A percentile compares a stretch with the other conserved stretches of the same genome.
phyloP scores from a whole-genome alignment of 2,329 filamentous ascomycete species.

The Trichoderma brevicompactum region DNA sequence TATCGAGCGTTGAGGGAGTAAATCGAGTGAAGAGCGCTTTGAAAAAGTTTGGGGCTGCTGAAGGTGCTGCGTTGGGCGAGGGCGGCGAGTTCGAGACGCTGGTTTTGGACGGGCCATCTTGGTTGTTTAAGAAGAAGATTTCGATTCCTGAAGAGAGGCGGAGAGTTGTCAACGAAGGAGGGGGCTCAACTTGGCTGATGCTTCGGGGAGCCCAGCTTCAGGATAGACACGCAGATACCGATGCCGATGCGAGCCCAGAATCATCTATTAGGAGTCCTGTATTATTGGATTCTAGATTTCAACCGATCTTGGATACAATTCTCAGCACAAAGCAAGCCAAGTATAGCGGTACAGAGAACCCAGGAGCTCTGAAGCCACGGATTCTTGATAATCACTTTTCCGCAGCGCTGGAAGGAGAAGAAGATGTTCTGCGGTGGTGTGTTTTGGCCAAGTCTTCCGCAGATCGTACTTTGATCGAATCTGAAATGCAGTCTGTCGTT shows the following conservation, averaged over 20 bases:
- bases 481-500: conserved; percentile 55
- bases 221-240: conserved; percentile 42
- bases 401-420: conserved; percentile 22
- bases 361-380: background rate
- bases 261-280: conserved; percentile 59
- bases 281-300: conserved; percentile 68
- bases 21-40: conserved; percentile 57
- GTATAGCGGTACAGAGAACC: background rate
- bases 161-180: conserved; percentile 66
- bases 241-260: conserved; percentile 27
- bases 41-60: conserved; percentile 67
- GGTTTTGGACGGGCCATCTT: conserved; percentile 76
- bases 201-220: conserved; percentile 62
- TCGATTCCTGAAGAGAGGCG: conserved; percentile 59
- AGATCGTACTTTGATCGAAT: conserved; percentile 44
- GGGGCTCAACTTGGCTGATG: conserved; percentile 75
- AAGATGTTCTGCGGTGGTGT: conserved; percentile 45
- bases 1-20: conserved; percentile 61
- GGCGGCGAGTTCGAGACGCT: conserved; percentile 97
- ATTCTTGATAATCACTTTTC: background rate
- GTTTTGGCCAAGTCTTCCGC: conserved; percentile 40
- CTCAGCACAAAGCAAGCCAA: background rate
- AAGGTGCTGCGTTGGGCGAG: conserved; percentile 81
- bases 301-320: conserved; percentile 42
- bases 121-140: conserved; percentile 74